Conservation (phyloP, 129 eudicot genomes). For the Flaveria robusta region DNA sequence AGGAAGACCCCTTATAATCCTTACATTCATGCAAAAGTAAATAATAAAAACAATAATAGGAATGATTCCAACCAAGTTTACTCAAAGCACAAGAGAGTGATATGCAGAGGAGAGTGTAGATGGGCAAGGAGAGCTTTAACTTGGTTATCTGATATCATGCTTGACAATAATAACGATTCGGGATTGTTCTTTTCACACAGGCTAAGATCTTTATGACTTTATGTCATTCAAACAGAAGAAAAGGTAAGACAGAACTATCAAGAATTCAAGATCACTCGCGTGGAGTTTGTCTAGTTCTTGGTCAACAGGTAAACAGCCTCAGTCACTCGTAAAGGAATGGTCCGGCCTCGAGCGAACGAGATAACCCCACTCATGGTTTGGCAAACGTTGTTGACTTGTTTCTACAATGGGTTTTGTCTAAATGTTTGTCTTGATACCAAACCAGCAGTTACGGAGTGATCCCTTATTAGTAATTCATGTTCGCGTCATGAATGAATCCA, state of each 20-base stretch:
- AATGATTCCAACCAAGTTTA: too few relatives aligned
- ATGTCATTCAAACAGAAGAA: too few relatives aligned
- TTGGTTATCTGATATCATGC: conserved; percentile 52
- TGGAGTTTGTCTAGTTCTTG: too few relatives aligned
- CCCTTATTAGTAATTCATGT: conserved; percentile 45
- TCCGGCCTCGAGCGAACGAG: too few relatives aligned
- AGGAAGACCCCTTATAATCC: too few relatives aligned
- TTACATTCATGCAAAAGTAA: too few relatives aligned
- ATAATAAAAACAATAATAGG: too few relatives aligned
- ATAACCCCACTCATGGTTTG: not conserved
- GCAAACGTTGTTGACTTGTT: conserved; percentile 50
- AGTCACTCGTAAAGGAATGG: too few relatives aligned
- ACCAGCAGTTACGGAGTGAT: conserved; percentile 51
- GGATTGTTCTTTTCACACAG: conserved; percentile 45
- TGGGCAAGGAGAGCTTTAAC: conserved; percentile 67
- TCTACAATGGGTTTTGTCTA: too few relatives aligned
- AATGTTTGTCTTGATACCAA: conserved; percentile 55
- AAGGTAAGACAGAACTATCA: too few relatives aligned
- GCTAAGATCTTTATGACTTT: conserved; percentile 58
- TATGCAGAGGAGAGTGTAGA: conserved; percentile 53
- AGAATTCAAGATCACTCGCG: conserved; percentile 53
- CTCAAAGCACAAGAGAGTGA: conserved; percentile 30
- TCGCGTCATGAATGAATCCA: conserved; percentile 57
- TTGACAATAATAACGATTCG: conserved; percentile 43
- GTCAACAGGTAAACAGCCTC: too few relatives aligned